Base-by-base conservation (phyloP, 768 basidiomycete genomes). In the Infundibulicybe gibba region DNA sequence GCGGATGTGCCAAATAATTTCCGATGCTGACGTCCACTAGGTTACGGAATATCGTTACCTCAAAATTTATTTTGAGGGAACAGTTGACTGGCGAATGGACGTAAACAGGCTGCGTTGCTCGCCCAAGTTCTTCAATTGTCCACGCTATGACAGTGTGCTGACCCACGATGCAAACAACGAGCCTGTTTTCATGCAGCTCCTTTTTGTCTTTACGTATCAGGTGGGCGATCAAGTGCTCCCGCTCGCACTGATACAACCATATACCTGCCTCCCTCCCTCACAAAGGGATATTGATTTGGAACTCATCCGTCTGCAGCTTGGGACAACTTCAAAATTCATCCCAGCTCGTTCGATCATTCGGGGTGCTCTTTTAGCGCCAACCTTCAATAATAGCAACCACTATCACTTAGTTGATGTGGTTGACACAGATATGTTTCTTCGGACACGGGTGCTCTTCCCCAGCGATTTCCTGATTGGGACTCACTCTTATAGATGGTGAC, bases 61-160 rank as follows among this genome's bases (percentile, higher is more conserved):
- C 43, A 62, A 53, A 40, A 20, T 61, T 3, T 43, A 53, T 19
- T 67, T 62, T 52, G 58, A 53, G 32, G 62, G 54, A 2, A 48
- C 9, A 9, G 46, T 61, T 8, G 53, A 57, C 43, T 67, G 66
- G 62, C 41, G 42, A 16, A 20, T 50, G 19, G 15, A 9, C 3
- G 55, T 48, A 0, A 57, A 68, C 41, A 51, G 57, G 17, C 50
- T 69, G 1, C 44, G 51, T 8, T 66, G 55, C 51, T 62, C 50
- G 25, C 65, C 65, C 2, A 31, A 16, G 0, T 66, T 66, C 47
- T 47, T 51, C 20, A 39, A 48, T 2, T 10, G 19, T 3, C 52
- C 50, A n/a, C 48, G 55, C 2, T 64, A 59, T 51, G 63, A 69
- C 41, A 52, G 39, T 16, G 53, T 64, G 2, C 44, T 72, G 19